A percentile compares a stretch with the other conserved stretches of the same genome.
phyloP scores from a whole-genome alignment of 2,329 filamentous ascomycete species.

The Colletotrichum camelliae region DNA sequence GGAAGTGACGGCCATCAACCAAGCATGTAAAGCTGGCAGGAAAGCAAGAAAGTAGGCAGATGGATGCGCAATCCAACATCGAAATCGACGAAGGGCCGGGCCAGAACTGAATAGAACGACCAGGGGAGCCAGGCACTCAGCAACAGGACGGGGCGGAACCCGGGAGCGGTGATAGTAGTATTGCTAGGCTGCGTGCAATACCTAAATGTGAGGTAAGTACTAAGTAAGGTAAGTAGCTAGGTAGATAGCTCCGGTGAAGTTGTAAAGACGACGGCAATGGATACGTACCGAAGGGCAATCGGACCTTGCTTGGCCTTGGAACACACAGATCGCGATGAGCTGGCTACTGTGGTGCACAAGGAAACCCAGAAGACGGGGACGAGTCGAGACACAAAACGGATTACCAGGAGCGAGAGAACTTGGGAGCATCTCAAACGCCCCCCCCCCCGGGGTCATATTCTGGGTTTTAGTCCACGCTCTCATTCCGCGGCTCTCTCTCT shows the following conservation, averaged over 20 bases:
- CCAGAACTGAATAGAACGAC: conserved; percentile 17
- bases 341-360: background rate
- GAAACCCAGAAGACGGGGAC: background rate
- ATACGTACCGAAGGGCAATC: background rate
- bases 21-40: background rate
- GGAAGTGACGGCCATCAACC: background rate
- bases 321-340: background rate
- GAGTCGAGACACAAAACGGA: background rate
- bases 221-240: background rate
- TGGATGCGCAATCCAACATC: conserved; percentile 3
- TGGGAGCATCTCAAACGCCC: background rate
- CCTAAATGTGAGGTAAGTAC: background rate
- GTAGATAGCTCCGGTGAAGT: background rate
- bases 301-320: background rate
- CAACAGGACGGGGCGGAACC: background rate
- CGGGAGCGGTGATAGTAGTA: background rate
- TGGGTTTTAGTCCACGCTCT: background rate
- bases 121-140: background rate
- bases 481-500: background rate
- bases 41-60: conserved; percentile 16
- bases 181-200: background rate
- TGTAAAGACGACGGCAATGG: background rate
- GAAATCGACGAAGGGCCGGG: background rate
- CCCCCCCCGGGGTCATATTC: background rate
- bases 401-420: background rate